These are phyloP conservation scores for Glonium stellatum DNA, from an alignment of 495 filamentous ascomycete genomes.

Conservation along the genomic window DNA sequence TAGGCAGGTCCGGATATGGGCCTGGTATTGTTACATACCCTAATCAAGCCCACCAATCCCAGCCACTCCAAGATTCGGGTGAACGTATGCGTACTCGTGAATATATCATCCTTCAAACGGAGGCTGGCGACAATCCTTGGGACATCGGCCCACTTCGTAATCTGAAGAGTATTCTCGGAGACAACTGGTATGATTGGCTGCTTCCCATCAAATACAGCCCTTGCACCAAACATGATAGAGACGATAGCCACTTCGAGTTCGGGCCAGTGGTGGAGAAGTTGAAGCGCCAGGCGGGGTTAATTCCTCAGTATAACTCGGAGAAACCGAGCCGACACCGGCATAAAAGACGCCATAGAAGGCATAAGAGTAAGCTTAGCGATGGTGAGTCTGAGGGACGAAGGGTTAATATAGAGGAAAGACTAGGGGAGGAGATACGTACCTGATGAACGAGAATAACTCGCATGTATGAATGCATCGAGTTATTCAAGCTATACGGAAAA, in stretches of 20 bases:
- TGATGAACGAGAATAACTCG: no score
- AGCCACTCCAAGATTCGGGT: neutral
- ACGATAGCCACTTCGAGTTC: constrained; percentile 15
- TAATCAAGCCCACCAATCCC: neutral
- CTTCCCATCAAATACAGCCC: constrained; percentile 19
- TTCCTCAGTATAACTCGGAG: neutral
- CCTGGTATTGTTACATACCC: neutral
- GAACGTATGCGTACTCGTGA: neutral
- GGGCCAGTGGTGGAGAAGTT: constrained; percentile 5
- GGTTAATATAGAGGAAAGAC: no score
- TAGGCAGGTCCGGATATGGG: neutral
- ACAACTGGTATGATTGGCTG: constrained; percentile 12
- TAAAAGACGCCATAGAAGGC: neutral
- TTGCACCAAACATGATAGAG: constrained; percentile 5
- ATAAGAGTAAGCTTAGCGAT: neutral
- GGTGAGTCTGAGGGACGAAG: no score
- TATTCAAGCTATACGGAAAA: no score
- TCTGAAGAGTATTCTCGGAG: constrained; percentile 16
- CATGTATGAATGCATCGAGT: no score
- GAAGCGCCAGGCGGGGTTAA: neutral
- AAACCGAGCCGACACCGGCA: neutral
- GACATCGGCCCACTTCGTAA: constrained; percentile 9
- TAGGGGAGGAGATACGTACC: no score
- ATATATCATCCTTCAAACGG: constrained; percentile 16
- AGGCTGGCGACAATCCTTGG: constrained; percentile 21